Percentiles rank a stretch among this genome's conserved stretches.
These are phyloP conservation scores for Microstroma glucosiphilum DNA, from an alignment of 1,284 basidiomycete genomes.

Conservation along the genomic window DNA sequence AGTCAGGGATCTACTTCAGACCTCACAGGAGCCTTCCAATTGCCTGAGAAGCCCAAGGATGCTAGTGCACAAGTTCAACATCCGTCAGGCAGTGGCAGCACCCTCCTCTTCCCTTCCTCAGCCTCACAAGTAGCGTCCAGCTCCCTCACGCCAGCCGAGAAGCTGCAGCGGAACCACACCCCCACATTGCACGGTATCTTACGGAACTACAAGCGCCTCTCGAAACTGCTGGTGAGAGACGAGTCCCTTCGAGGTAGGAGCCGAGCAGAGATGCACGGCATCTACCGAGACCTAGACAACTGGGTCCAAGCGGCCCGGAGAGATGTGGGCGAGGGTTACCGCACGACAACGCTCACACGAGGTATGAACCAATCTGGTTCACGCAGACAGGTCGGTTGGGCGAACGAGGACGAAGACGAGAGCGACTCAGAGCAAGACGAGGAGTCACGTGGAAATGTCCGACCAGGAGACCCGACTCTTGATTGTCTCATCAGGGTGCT, in stretches of 20 bases:
- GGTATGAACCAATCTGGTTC: background rate
- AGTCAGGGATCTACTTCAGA: background rate
- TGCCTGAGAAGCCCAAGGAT: background rate
- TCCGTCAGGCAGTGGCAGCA: background rate
- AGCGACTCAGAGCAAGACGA: slow-evolving; percentile 14
- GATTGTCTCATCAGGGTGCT: slow-evolving; percentile 19
- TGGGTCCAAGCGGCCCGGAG: slow-evolving; percentile 16
- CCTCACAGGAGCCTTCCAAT: background rate
- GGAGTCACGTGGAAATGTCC: slow-evolving; percentile 17
- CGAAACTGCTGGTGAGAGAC: slow-evolving; percentile 30
- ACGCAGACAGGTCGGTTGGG: too few species aligned
- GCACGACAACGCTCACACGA: slow-evolving; percentile 7
- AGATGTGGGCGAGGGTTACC: background rate
- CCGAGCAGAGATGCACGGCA: slow-evolving; percentile 19
- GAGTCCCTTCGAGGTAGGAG: slow-evolving; percentile 23
- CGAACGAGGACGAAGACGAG: slow-evolving; percentile 13
- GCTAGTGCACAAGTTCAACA: background rate
- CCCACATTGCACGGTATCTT: slow-evolving; percentile 17
- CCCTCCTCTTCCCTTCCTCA: slow-evolving; percentile 10
- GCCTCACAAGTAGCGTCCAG: background rate
- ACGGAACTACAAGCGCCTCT: slow-evolving; percentile 27
- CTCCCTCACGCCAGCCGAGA: background rate
- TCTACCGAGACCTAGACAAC: slow-evolving; percentile 20
- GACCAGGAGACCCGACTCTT: slow-evolving; percentile 13
- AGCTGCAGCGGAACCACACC: too few species aligned